Conservation (phyloP, 441 rosid species). For the Iberis amara region DNA sequence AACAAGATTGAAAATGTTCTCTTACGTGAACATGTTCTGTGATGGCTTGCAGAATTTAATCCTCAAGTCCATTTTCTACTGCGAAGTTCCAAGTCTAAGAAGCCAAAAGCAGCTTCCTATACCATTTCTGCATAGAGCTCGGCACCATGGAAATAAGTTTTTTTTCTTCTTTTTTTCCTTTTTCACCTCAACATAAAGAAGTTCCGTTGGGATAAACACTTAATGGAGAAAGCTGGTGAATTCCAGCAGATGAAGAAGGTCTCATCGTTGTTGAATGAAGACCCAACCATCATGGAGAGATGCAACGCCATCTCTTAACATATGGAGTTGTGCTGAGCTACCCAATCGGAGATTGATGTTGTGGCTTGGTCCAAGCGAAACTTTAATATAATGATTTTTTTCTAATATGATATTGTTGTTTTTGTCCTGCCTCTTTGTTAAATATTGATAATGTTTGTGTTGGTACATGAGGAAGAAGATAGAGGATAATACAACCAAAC, state of each 20-base stretch:
- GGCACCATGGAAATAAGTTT: constrained; percentile 80
- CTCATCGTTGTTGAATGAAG: constrained; percentile 79
- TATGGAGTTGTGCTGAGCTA: constrained; percentile 77
- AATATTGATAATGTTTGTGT: no score
- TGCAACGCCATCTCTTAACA: constrained; percentile 70
- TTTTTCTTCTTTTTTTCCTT: not conserved
- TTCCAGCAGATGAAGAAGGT: constrained; percentile 63
- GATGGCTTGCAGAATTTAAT: constrained; percentile 75
- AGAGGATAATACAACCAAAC: no score
- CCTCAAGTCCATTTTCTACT: constrained; percentile 83
- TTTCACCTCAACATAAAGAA: not conserved
- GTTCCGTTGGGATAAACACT: not conserved
- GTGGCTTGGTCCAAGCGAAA: constrained; percentile 89
- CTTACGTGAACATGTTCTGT: constrained; percentile 90
- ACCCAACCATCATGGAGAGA: constrained; percentile 94
- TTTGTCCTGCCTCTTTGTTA: no score
- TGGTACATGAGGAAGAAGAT: no score
- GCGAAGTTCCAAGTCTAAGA: constrained; percentile 98
- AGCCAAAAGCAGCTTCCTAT: constrained; percentile 81
- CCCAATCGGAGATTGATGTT: constrained; percentile 80
- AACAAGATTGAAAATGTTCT: constrained; percentile 79
- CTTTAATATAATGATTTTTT: no score
- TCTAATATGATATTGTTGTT: no score
- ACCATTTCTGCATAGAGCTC: constrained; percentile 80
- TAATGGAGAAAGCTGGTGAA: constrained; percentile 3